phyloP scores from a whole-genome alignment of 2,329 filamentous ascomycete species.

The Aspergillus jensenii region DNA sequence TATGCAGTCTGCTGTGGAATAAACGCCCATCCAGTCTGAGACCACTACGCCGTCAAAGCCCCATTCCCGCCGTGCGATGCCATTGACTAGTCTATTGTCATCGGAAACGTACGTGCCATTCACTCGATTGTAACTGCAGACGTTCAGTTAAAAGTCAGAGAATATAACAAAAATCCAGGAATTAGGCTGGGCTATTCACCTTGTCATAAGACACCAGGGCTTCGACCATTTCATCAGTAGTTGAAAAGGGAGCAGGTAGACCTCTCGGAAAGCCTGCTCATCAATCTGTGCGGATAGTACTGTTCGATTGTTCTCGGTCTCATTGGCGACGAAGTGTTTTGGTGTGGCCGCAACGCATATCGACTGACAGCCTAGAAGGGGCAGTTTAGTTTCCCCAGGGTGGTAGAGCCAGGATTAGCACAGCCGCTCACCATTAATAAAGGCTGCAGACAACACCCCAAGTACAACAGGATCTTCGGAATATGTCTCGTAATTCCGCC shows the following conservation, averaged over 20 bases:
- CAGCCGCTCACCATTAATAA: not conserved
- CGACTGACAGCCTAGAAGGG: not conserved
- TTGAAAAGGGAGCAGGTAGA: not conserved
- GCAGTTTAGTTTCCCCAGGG: no score
- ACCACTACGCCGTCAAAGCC: not conserved
- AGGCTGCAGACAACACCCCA: not conserved
- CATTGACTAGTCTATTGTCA: not conserved
- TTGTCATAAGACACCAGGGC: not conserved
- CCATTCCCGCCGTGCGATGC: not conserved
- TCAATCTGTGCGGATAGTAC: not conserved
- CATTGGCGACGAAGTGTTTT: slow-evolving; percentile 5
- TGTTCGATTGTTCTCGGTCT: not conserved
- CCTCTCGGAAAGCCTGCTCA: not conserved
- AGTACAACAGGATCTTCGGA: not conserved
- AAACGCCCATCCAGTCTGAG: not conserved
- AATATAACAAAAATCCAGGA: no score
- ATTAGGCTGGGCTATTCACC: not conserved
- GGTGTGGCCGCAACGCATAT: not conserved
- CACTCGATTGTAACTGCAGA: not conserved
- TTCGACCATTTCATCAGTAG: not conserved
- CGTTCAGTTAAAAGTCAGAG: not conserved
- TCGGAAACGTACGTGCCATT: not conserved
- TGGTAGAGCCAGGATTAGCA: no score
- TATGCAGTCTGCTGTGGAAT: not conserved
- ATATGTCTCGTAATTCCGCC: not conserved